Conservation (phyloP, 257 asterid species). For the Thymus mandschuricus region DNA sequence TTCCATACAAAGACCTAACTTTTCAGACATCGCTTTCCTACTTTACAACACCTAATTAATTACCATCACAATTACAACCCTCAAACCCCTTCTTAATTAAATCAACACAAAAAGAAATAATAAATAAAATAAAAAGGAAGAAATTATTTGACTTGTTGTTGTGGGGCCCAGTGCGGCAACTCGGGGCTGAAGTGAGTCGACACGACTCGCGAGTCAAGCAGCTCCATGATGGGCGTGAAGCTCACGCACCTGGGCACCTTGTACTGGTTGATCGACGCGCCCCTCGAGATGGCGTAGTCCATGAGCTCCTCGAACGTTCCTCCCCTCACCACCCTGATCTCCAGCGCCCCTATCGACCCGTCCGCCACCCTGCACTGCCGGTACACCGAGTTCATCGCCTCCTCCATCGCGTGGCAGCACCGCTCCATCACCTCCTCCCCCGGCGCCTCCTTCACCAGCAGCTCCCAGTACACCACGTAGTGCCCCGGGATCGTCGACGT, state of each 20-base stretch:
- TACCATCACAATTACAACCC: slow-evolving; percentile 35
- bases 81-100: neutral
- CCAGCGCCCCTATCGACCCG: slow-evolving; percentile 86
- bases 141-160: slow-evolving; percentile 49
- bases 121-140: slow-evolving; percentile 25
- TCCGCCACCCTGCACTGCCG: slow-evolving; percentile 91
- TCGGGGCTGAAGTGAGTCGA: slow-evolving; percentile 86
- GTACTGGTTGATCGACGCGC: slow-evolving; percentile 95
- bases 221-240: slow-evolving; percentile 84
- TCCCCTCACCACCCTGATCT: slow-evolving; percentile 80
- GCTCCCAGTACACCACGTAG: slow-evolving; percentile 91
- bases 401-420: slow-evolving; percentile 93
- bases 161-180: slow-evolving; percentile 85
- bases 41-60: slow-evolving; percentile 48
- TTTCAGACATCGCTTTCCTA: slow-evolving; percentile 55
- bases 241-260: slow-evolving; percentile 92
- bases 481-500: slow-evolving; percentile 92
- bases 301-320: slow-evolving; percentile 94
- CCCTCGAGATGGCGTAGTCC: slow-evolving; percentile 97
- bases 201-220: slow-evolving; percentile 85
- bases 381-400: slow-evolving; percentile 88
- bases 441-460: slow-evolving; percentile 66
- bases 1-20: slow-evolving; percentile 45
- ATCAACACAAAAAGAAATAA: slow-evolving; percentile 1
- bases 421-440: slow-evolving; percentile 42